Evolutionary conservation across 2,329 filamentous ascomycete genomes (phyloP).

Genomic region (Rhexocercosporidium sp.): DNA sequence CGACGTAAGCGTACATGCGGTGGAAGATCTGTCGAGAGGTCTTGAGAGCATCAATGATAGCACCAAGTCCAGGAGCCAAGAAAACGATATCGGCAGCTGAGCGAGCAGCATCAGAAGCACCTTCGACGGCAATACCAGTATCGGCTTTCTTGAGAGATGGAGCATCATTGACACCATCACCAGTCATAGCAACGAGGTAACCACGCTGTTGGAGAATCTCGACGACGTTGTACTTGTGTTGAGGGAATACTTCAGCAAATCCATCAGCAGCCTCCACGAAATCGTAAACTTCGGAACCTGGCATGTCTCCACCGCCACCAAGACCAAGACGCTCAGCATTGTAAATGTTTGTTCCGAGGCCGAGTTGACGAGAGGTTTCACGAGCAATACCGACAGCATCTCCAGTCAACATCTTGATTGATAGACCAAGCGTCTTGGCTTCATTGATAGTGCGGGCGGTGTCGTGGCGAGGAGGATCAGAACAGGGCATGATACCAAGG

Average conservation of each 20-base stretch:
- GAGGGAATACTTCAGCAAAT: constrained; percentile 92
- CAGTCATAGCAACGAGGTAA: constrained; percentile 94
- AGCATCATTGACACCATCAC: constrained; percentile 94
- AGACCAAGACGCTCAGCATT: constrained; percentile 92
- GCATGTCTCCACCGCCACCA: constrained; percentile 89
- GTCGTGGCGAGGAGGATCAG: constrained; percentile 88
- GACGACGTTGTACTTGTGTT: constrained; percentile 95
- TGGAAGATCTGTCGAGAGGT: constrained; percentile 95
- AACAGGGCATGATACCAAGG: constrained; percentile 93
- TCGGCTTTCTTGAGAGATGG: constrained; percentile 95
- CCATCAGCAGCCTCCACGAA: constrained; percentile 95
- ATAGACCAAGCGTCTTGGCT: constrained; percentile 84
- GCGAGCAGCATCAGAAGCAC: constrained; percentile 87
- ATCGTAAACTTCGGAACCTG: constrained; percentile 91
- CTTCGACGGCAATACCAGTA: constrained; percentile 93
- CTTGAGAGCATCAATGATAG: constrained; percentile 92
- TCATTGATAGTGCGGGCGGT: constrained; percentile 90
- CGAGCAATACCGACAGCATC: constrained; percentile 92
- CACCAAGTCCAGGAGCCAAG: constrained; percentile 86
- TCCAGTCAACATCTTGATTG: constrained; percentile 96
- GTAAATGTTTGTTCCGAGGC: constrained; percentile 91
- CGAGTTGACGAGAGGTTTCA: constrained; percentile 89
- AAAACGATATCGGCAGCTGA: constrained; percentile 94
- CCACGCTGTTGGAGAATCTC: constrained; percentile 93
- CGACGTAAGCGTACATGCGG: constrained; percentile 95